Evolutionary conservation across 129 eudicot genomes (phyloP).

Genomic region (Lactuca sativa): DNA sequence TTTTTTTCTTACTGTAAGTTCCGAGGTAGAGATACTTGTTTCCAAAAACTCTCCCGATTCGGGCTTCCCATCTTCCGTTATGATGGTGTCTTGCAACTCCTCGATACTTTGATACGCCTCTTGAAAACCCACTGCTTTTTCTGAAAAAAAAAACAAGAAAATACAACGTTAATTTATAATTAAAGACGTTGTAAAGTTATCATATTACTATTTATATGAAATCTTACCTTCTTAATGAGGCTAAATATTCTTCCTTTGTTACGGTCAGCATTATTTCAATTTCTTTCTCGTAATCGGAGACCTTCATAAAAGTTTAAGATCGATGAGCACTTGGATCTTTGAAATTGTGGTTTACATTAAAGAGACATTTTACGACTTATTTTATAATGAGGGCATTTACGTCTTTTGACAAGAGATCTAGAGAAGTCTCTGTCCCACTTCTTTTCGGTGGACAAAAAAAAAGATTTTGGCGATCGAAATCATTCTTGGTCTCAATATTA

Average conservation of each 20-base stretch:
- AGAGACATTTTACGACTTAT: too few species aligned
- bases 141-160: constrained; percentile 30
- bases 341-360: too few species aligned
- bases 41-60: constrained; percentile 88
- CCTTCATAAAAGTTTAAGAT: constrained; percentile 41
- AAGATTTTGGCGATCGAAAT: too few species aligned
- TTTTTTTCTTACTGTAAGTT: constrained; percentile 62
- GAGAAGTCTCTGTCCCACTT: too few species aligned
- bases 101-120: constrained; percentile 82
- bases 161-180: not conserved
- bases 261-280: constrained; percentile 69
- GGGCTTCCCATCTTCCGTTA: constrained; percentile 93
- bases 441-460: too few species aligned
- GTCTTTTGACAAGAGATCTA: not conserved
- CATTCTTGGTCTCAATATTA: too few species aligned
- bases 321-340: constrained; percentile 26
- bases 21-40: constrained; percentile 87
- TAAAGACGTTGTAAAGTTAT: not conserved
- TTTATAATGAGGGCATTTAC: not conserved
- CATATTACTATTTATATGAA: not conserved
- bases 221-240: constrained; percentile 69
- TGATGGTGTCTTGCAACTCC: constrained; percentile 94
- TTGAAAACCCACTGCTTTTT: constrained; percentile 85
- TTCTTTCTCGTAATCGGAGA: constrained; percentile 65
- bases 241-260: constrained; percentile 84